These are phyloP conservation scores for Seiridium unicorne DNA, from an alignment of 2,329 filamentous ascomycete genomes.

Conservation along the genomic window DNA sequence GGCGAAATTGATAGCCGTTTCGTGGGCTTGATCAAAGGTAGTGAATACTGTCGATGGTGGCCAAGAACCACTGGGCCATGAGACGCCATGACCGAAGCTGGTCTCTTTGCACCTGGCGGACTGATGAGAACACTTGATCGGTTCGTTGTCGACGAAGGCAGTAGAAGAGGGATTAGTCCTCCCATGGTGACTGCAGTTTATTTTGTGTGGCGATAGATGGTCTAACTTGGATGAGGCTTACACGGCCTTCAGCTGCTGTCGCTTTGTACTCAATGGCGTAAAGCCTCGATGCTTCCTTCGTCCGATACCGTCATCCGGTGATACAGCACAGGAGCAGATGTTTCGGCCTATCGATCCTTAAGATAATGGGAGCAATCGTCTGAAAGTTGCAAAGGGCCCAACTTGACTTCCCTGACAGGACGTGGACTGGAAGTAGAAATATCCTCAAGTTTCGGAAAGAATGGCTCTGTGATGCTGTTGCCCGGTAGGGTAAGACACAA, in stretches of 20 bases:
- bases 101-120: conserved; percentile 13
- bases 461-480: neutral
- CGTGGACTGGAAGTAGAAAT: no score
- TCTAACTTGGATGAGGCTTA: no score
- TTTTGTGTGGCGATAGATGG: no score
- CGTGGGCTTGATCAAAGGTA: conserved; percentile 19
- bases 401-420: no score
- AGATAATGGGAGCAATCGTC: neutral
- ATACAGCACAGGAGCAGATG: neutral
- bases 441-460: no score
- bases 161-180: conserved; percentile 23
- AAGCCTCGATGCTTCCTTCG: neutral
- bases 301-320: neutral
- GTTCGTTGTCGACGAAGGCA: conserved; percentile 15
- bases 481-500: neutral
- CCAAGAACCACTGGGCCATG: conserved; percentile 7
- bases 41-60: conserved; percentile 26
- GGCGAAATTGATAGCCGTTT: conserved; percentile 17
- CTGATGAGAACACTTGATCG: conserved; percentile 9
- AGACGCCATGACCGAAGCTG: conserved; percentile 11
- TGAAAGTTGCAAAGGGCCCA: no score
- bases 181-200: conserved; percentile 15
- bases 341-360: neutral
- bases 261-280: neutral
- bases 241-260: neutral